These are phyloP conservation scores for Pythium plurisporium DNA, from an alignment of 352 stramenopile genomes.

Conservation along the genomic window DNA sequence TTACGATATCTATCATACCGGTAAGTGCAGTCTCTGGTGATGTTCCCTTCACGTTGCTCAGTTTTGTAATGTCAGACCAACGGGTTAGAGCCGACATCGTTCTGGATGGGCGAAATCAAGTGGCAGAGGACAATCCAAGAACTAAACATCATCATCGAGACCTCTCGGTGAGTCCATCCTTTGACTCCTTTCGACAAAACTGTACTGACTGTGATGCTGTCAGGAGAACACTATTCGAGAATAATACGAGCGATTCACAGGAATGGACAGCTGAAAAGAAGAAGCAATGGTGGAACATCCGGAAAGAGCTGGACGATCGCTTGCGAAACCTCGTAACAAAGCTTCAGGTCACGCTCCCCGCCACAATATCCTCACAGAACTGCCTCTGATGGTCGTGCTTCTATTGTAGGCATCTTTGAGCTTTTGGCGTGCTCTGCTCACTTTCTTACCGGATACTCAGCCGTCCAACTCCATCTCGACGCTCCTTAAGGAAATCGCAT, in stretches of 20 bases:
- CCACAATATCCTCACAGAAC: not conserved
- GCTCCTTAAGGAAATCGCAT: not conserved
- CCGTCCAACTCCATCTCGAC: not conserved
- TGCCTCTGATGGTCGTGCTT: not conserved
- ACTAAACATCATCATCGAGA: constrained; percentile 43
- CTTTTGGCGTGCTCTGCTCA: constrained; percentile 20
- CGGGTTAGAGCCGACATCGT: constrained; percentile 36
- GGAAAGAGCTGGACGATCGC: constrained; percentile 49
- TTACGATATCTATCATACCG: constrained; percentile 17
- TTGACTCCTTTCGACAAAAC: not conserved
- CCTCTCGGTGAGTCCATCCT: constrained; percentile 36
- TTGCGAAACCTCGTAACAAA: constrained; percentile 34
- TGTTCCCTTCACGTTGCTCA: not conserved
- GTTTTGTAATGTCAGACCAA: constrained; percentile 30
- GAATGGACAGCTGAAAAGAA: constrained; percentile 58
- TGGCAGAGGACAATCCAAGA: constrained; percentile 40
- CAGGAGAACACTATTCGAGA: constrained; percentile 56
- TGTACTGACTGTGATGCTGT: not conserved
- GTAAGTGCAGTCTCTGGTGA: not conserved
- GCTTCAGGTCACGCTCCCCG: constrained; percentile 49
- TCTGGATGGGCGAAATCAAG: constrained; percentile 35
- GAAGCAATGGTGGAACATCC: constrained; percentile 73
- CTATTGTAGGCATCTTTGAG: constrained; percentile 1
- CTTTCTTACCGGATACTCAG: not conserved
- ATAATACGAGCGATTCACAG: constrained; percentile 46